Base-by-base conservation (phyloP, 1,139 yeast genomes). In the Meyerozyma carpophila region DNA sequence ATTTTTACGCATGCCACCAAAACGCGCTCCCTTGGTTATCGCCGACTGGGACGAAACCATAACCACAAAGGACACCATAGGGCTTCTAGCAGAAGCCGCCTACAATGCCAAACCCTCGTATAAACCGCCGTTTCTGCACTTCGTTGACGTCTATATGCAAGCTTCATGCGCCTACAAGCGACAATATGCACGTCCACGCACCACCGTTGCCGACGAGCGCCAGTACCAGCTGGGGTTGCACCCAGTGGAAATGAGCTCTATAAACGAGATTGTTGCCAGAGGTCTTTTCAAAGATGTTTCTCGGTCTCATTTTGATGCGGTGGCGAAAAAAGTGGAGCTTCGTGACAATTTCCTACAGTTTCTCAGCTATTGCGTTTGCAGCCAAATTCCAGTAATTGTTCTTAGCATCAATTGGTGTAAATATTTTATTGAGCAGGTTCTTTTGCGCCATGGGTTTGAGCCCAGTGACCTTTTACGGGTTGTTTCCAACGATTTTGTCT, bases 41-140 rank as follows among this genome's bases (percentile, higher is more conserved):
- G 55, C 77, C 2, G 93, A 84, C 55, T 84, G 87, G 83, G 93
- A 84, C 56, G 91, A 83, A 46, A 84, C 91, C 0, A 68, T 81
- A 25, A 82, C 91, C 0, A 50, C 56, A 8, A 52, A 58, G 13
- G 91, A 84, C 57, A 82, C 91, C 1, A 75, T 82, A 36, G 58
- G 59, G 21, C 55, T 74, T 6, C 66, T 82, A 4, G 81, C 83
- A 3, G 64, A 69, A 27, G 71, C 81, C 0, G 81, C 84, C 0
- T 77, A 78, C 47, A 36, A 41, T 3, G 52, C 55, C 20, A 68
- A 72, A 40, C 74, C 74, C 1, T 54, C 54, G 3, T 62, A 63
- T 43, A 51, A 57, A 4, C 75, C 77, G 2, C 56, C 60, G 1
- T 78, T 82, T 65, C 48, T 52, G 25, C 65, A 76, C 50, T 82